Evolutionary conservation across 208 protist species (phyloP), one percentile per base, ranked within the genome.

Genomic region (Crithidia fasciculata): DNA sequence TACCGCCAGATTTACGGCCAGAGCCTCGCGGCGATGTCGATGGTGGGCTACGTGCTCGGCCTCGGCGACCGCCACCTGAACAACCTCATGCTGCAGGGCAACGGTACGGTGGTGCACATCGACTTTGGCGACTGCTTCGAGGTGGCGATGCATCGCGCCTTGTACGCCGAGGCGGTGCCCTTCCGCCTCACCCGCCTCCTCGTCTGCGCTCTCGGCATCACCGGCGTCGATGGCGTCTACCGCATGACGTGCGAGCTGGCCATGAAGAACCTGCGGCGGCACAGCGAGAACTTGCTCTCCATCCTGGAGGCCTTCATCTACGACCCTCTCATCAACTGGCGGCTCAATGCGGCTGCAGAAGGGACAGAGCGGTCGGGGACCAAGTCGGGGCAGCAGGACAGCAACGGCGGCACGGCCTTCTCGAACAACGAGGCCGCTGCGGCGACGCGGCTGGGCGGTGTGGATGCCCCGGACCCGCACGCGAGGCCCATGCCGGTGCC

Each of bases 111-210:
- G 19, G 88, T 99, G 18, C 99, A 99, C 89, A 99, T 99, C 84
- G 99, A 99, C 89, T 99, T 99, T 89, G 99, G 99, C 64, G 99
- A 99, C 87, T 99, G 99, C 82, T 99, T 99, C 77, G 99, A 99
- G 82, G 98, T 99, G 5, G 99, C 99, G 0, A 99, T 99, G 98
- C 91, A 97, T 41, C 85, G 99, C 37, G 94, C 99, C 3, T 96
- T 99, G 54, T 99, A 98, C 84, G 99, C 99, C 5, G 99, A 99
- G 87, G 98, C 97, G 7, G 95, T 99, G n/a, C 99, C 99, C 15
- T 99, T 99, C 92, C 92, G 99, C 28, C 88, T 99, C 8, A 99
- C 99, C 28, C 91, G 99, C 44, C 99, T 99, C 81, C 91, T 99
- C 0, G 92, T 99, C 44, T 94, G 92, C 40, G 99, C 99, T 4